Evolutionary conservation across 2,329 filamentous ascomycete genomes (phyloP), one percentile per base, ranked within the genome.

Genomic region (Aspergillus felis): DNA sequence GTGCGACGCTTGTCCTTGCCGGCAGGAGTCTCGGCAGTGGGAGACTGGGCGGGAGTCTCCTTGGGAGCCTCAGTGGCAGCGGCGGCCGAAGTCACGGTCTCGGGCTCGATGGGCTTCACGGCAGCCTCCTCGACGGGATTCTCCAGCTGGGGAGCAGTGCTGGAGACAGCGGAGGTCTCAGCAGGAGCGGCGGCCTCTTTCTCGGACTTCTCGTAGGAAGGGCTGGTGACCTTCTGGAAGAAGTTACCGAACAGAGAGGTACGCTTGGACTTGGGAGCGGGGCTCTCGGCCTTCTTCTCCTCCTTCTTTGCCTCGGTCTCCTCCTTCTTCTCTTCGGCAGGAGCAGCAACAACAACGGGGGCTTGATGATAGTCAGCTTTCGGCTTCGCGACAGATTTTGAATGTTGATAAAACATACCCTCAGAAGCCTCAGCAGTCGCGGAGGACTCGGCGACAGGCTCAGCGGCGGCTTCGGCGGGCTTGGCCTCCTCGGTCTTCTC

Each of bases 161-260:
- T 76, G 54, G 81, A 77, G 50, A 79, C 78, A 50, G 75, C 60
- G 4, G 75, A 70, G 57, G 74, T 71, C 67, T 81, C 79, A 51
- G 77, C 71, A 47, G 78, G 76, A 53, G 81, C 77, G 66, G 80
- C 75, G 49, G 71, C 72, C 60, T 82, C 78, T 66, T 78, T 78
- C 66, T 80, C 76, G 14, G 73, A 69, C 69, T 79, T 79, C 70
- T 79, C 76, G 49, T 74, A 70, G 55, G 71, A 71, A 32, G 77
- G 76, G 71, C 73, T 78, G 60, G 71, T 68, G 51, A 78, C 74
- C 82, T 93, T 93, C 84, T 91, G 89, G 77, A 82, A 84, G 72
- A 90, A 86, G 70, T 86, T 87, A 68, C 85, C 86, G 77, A 95
- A 95, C 69, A 92, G 87, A 64, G 90, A 94, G 77, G 87, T 86